Base-by-base conservation (phyloP, 2,329 filamentous ascomycete species). In the Mariannaea sp. region DNA sequence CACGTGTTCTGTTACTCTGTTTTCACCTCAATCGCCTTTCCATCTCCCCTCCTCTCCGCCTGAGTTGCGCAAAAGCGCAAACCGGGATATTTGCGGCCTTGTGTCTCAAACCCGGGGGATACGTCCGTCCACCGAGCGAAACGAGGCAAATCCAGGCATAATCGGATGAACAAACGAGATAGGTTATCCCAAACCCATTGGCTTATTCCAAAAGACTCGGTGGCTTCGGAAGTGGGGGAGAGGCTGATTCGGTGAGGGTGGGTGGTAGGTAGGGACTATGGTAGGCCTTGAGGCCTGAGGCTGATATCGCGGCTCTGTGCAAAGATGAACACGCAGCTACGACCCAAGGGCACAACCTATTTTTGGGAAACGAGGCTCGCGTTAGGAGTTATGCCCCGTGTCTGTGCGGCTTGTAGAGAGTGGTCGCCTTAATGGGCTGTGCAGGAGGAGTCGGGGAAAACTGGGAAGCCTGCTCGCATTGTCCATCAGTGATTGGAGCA, bases 21-120 rank as follows among this genome's bases (percentile, higher is more conserved):
- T 36, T 10, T 17, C 33, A 6, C 7, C 30, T 16, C 30, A n/a
- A 7, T 17, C 33, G 33, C 14, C 33, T 17, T 17, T 16, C 19
- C 33, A 12, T 48, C 35, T 26, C 45, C 45, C 43, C 16, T 16
- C 32, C 16, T 9, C 32, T 36, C n/a, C 32, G 17, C 16, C 13
- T 24, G 8, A 39, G 24, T 30, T 38, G 32, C 44, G 35, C 44
- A 39, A 47, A 47, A 47, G 44, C 16, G 44, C 44, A 39, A 39
- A 36, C n/a, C 29, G 14, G n/a, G 16, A 9, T 5, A 17, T 22
- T n/a, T 4, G 44, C 26, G 44, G 44, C 44, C 14, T 32, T 47
- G 44, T 32, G 27, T 10, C 16, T 14, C 43, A n/a, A 30, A 8
- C 22, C 22, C 29, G 29, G 22, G 8, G 8, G 22, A 39, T n/a